A percentile compares a stretch with the other conserved stretches of the same genome.
These are phyloP conservation scores for Cornus suecica DNA, from an alignment of 148 eudicot species.

Conservation along the genomic window DNA sequence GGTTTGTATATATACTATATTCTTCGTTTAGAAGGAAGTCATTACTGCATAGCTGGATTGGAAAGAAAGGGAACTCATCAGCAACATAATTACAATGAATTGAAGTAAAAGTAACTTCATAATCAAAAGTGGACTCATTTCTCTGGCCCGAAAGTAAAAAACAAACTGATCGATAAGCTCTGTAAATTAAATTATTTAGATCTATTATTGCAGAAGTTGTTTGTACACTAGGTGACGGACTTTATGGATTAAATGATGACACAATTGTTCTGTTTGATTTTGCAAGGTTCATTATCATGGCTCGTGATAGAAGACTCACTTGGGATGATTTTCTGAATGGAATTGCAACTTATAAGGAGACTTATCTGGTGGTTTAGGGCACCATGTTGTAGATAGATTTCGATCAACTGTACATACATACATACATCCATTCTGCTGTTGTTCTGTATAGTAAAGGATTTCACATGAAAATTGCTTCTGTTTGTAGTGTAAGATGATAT, in stretches of 20 bases:
- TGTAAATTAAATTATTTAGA: background rate
- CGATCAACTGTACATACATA: too few species aligned
- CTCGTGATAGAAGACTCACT: background rate
- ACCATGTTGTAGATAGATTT: too few species aligned
- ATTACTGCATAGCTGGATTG: background rate
- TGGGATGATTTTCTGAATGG: background rate
- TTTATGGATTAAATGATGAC: background rate
- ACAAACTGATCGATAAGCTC: background rate
- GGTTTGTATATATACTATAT: background rate
- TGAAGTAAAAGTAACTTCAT: background rate
- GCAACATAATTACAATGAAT: background rate
- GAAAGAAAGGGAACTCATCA: background rate
- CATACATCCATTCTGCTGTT: too few species aligned
- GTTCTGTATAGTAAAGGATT: too few species aligned
- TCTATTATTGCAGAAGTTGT: background rate
- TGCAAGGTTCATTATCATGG: constrained; percentile 19
- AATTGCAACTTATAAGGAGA: background rate
- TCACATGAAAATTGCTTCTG: too few species aligned
- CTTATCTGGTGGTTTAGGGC: too few species aligned
- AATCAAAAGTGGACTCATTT: background rate
- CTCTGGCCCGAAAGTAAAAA: background rate
- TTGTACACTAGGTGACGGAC: background rate
- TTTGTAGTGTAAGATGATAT: too few species aligned
- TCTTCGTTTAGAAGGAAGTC: background rate
- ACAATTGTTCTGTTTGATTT: background rate